Base-by-base conservation (phyloP, 495 filamentous ascomycete species). In the Hyaloscypha hepaticicola region DNA sequence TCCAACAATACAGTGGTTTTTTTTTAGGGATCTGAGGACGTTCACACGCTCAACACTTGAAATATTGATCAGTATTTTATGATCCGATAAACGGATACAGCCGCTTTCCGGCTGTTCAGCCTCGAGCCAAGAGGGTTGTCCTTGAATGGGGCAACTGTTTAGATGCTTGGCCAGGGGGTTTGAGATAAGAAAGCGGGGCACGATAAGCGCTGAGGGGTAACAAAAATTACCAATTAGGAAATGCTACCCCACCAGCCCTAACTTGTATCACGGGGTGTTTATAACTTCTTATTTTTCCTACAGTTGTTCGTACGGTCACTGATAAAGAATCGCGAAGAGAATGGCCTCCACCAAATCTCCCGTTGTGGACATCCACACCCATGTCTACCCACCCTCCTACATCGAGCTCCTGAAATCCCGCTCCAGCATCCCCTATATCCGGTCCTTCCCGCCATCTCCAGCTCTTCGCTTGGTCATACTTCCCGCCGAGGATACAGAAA, bases 281-380 rank as follows among this genome's bases (percentile, higher is more conserved):
- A 9, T 51, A 26, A 19, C 25, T 29, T 33, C 27, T 19, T 31
- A 3, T 25, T 27, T n/a, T 55, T 38, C 14, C 14, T 38, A 8
- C 38, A 4, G 11, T 38, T 11, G 14, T 38, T 33, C 24, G 22
- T 11, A 27, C 19, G 22, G 9, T 21, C 1, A 22, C 21, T 21
- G 26, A 9, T 12, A n/a, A 25, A 25, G 48, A 62, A 62, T 7
- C 41, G 19, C 11, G 16, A 26, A 24, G 55, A 55, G 14, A 19
- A 69, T 64, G 57, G 58, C 60, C 25, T 24, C 60, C 21, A 27
- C 58, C 19, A 68, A 64, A 49, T 67, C 76, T 31, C 66, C 80
- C 9, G 80, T 92, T 38, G 90, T 97, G 51, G 94, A 97, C 76
- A 84, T 97, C 71, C 94, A 97, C 79, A 97, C 93, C 14, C 94